Base-by-base conservation (phyloP, 257 asterid species). In the Echium plantagineum region DNA sequence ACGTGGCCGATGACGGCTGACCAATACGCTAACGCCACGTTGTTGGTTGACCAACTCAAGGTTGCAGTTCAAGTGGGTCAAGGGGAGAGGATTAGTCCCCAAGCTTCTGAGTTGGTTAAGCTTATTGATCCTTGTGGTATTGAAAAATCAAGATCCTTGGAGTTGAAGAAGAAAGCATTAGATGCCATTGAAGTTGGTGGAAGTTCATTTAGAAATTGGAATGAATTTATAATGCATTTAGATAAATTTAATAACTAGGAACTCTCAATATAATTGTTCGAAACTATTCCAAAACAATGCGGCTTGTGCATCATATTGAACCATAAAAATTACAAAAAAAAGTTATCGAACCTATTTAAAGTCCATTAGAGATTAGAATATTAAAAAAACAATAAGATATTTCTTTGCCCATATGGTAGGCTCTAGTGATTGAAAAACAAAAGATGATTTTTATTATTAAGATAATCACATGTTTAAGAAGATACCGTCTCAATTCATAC, bases 21-120 rank as follows among this genome's bases (percentile, higher is more conserved):
- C 17, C 60, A 56, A 56, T 56, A 21, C 15, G 42, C 32, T 56
- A 17, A 56, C 22, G 38, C 60, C 15, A 56, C 60, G 1, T 56
- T 56, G 60, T 56, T 56, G 60, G 60, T 24, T 16, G 60, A 56
- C 24, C 42, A 56, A 21, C 42, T 56, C 8, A 56, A 56, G 60
- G 60, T 56, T 56, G 60, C 60, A 15, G 22, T 56, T 24, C 15
- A 17, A 22, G 60, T 56, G 9, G 60, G 60, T 21, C 10, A 24
- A 18, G 60, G 60, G 12, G 60, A 21, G 15, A 56, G 21, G 38
- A 56, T 9, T 13, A 18, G 28, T 13, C 35, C 60, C 16, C 19
- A 56, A n/a, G 38, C 42, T 21, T 5, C 6, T 24, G 60, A 56
- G 5, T 56, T 56, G 38, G 60, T 12, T 16, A 56, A 56, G 31